Base-by-base conservation (phyloP, 768 basidiomycete genomes). In the Podaxis sp. region DNA sequence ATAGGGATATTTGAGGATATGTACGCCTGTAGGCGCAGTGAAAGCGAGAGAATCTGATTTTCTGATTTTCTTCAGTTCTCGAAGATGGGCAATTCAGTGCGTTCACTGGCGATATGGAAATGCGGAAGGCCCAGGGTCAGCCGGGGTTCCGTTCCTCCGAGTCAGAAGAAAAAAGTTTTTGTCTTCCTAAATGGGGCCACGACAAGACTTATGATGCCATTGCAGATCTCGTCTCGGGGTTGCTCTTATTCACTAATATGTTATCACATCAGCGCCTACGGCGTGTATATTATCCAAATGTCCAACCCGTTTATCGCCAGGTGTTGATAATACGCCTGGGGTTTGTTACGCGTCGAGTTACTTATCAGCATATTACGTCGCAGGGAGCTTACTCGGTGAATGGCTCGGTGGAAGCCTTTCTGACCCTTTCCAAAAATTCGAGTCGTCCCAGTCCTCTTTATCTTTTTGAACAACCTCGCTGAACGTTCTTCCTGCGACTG, bases 301-400 rank as follows among this genome's bases (percentile, higher is more conserved):
- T 33, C 12, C 36, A 4, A 38, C 22, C n/a, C 26, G 20, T 37
- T 50, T 36, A 20, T 33, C 54, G 46, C 44, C 4, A 38, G 55
- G 11, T 26, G 36, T 50, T 62, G 61, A 40, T 11, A 50, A 30
- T 1, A 17, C 49, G 20, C 30, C 41, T 30, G 46, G 56, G 33
- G 37, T 40, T 30, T 64, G 20, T 62, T 46, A 49, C 26, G 48
- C 17, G 54, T 49, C 37, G 36, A 56, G 13, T 36, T 50, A 33
- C 55, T 70, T 72, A 71, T 73, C 70, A 66, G 68, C 64, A 66
- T 63, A 70, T 73, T 73, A 70, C 71, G 70, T 71, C 67, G 66
- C 66, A 67, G 69, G 66, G 62, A 51, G 72, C 66, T 80, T 72
- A 80, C 83, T 85, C 83, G 82, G 83, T 84, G 83, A 82, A 84